Evolutionary conservation across 164 flowering plant species (phyloP).

Genomic region (Vitis rupestris): DNA sequence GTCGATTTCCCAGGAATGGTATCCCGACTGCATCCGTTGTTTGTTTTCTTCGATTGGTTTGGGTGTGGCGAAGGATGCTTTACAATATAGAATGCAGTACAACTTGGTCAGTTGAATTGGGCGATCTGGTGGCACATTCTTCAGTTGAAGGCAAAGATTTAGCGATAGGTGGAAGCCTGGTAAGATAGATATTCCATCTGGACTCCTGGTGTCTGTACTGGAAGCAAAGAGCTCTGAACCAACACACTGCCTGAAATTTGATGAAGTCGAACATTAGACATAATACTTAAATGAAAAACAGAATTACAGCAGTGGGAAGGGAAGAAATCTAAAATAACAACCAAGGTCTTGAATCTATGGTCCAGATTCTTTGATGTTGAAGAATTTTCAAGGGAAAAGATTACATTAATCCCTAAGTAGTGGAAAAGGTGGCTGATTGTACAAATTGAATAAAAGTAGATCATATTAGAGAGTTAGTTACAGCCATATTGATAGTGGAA

Average conservation of each 20-base stretch:
- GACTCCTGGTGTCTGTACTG: slow-evolving; percentile 27
- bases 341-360: too few species aligned
- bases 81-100: slow-evolving; percentile 57
- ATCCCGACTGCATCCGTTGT: slow-evolving; percentile 11
- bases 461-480: too few species aligned
- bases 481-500: too few species aligned
- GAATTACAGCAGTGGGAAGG: too few species aligned
- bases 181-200: slow-evolving; percentile 27
- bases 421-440: too few species aligned
- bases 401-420: too few species aligned
- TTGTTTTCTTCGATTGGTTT: slow-evolving; percentile 15
- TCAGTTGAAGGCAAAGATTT: slow-evolving; percentile 71
- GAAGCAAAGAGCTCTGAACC: slow-evolving; percentile 60
- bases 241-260: slow-evolving; percentile 55
- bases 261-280: too few species aligned
- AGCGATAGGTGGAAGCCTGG: slow-evolving; percentile 62
- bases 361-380: too few species aligned
- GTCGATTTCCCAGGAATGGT: slow-evolving; percentile 35
- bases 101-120: slow-evolving; percentile 30
- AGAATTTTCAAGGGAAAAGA: too few species aligned
- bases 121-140: slow-evolving; percentile 35
- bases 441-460: too few species aligned
- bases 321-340: too few species aligned
- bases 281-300: too few species aligned
- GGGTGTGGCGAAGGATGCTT: slow-evolving; percentile 21